These are phyloP conservation scores for Rhizopogon parksii DNA, from an alignment of 1,284 basidiomycete species.

Conservation along the genomic window DNA sequence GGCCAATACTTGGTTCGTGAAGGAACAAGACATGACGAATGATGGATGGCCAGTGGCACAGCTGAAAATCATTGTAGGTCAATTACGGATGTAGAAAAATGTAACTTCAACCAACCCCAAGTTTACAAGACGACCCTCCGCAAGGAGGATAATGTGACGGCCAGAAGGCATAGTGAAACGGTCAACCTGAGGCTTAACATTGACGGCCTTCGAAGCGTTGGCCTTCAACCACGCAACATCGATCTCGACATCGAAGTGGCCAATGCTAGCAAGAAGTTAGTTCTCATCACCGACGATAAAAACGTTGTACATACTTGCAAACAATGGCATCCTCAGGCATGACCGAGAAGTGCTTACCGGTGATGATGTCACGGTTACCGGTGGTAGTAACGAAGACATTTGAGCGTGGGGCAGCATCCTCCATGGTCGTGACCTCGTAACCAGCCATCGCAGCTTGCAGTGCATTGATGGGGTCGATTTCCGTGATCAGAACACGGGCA, in stretches of 20 bases:
- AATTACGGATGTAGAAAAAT: not conserved
- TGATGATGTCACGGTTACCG: conserved; percentile 98
- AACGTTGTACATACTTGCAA: conserved; percentile 66
- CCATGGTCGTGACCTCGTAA: conserved; percentile 98
- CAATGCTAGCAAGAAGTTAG: conserved; percentile 50
- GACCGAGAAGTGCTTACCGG: conserved; percentile 82
- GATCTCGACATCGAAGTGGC: conserved; percentile 98
- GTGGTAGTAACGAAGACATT: conserved; percentile 99
- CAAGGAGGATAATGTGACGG: conserved; percentile 94
- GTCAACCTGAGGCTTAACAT: conserved; percentile 99
- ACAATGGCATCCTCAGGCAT: conserved; percentile 99
- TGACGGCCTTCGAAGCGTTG: conserved; percentile 79
- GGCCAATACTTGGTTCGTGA: conserved; percentile 97
- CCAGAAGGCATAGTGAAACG: conserved; percentile 90
- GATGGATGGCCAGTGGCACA: conserved; percentile 91
- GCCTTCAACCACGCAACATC: conserved; percentile 98
- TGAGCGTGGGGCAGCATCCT: conserved; percentile 82
- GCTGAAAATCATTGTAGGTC: conserved; percentile 25
- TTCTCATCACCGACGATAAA: not conserved
- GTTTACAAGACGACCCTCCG: conserved; percentile 98
- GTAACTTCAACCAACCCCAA: conserved; percentile 62
- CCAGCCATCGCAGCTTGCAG: conserved; percentile 99
- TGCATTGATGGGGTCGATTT: conserved; percentile 99
- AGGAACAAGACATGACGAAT: conserved; percentile 99
- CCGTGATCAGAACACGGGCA: conserved; percentile 92